Evolutionary conservation across 345 rosid species (phyloP), one percentile per base, ranked within the genome.

Genomic region (Bretschneidera sinensis): DNA sequence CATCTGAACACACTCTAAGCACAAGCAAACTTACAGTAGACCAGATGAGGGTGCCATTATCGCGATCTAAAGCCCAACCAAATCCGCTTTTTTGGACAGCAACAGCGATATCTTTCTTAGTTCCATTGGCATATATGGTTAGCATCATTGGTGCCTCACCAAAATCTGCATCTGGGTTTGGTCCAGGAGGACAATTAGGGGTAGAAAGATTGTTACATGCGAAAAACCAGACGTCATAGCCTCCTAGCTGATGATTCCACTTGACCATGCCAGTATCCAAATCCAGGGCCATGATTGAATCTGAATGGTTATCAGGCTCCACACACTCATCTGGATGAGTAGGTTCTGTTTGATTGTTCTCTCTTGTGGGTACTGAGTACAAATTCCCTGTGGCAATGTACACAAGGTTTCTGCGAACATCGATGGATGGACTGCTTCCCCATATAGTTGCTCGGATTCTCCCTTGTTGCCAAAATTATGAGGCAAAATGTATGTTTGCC

Each of bases 341-440:
- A 5, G 77, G 77, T 4, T 21, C 16, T 6, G 77, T 76, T 49
- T 63, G 74, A 55, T 76, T 76, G 33, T 76, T 72, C 24, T 62
- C 35, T 50, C 69, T 28, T 76, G 77, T 24, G 9, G 80, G 80
- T 22, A 62, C 74, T 1, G 80, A 76, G 49, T 76, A 68, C 24
- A 72, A 21, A 48, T 76, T 76, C 5, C 77, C 80, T 1, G 80
- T 76, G 59, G 72, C 80, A n/a, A 76, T 69, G 6, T 60, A 72
- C 11, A 72, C 71, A 2, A 17, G 71, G 60, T 72, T 76, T 25
- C 77, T 21, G 15, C 0, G 10, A 6, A 49, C 24, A 23, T 76
- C 77, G 17, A 76, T 68, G 5, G 80, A 17, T 14, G 72, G 80
- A 15, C 80, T 72, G 54, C 80, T 76, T 24, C 72, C 77, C 77